These are phyloP conservation scores for Penicillium taxi DNA, from an alignment of 495 filamentous ascomycete species.

Conservation along the genomic window DNA sequence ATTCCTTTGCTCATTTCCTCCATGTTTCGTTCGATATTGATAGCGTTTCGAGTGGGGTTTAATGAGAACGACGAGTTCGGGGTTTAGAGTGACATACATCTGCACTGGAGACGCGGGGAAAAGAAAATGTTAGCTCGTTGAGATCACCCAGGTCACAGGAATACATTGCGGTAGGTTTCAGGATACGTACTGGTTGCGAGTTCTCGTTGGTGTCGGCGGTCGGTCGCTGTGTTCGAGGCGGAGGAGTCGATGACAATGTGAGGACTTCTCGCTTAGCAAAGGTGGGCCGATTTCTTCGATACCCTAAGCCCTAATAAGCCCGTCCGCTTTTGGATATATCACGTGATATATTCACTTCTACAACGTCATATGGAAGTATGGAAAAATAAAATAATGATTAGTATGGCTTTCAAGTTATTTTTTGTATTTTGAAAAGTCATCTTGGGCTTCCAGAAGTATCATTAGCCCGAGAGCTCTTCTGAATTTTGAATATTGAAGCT, in stretches of 20 bases:
- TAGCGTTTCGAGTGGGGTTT: conserved; percentile 8
- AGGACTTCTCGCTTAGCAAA: conserved; percentile 43
- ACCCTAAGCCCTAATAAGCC: conserved; percentile 34
- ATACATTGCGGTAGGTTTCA: conserved; percentile 8
- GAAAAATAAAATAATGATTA: too few relatives aligned
- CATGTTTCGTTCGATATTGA: conserved; percentile 5
- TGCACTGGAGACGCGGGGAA: conserved; percentile 56
- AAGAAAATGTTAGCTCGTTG: conserved; percentile 31
- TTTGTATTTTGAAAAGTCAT: too few relatives aligned
- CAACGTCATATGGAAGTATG: too few relatives aligned
- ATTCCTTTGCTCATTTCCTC: conserved; percentile 7
- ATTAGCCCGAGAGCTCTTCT: too few relatives aligned
- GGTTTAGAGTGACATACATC: conserved; percentile 52
- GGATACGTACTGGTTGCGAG: conserved; percentile 53
- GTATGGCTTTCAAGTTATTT: too few relatives aligned
- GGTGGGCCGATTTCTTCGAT: conserved; percentile 23
- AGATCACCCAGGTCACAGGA: conserved; percentile 11
- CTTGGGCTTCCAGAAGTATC: too few relatives aligned
- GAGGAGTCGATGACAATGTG: conserved; percentile 40
- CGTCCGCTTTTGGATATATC: conserved; percentile 10
- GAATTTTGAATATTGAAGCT: too few relatives aligned
- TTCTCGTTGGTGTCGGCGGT: conserved; percentile 44
- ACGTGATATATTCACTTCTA: conserved; percentile 13
- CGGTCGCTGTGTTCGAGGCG: conserved; percentile 40
- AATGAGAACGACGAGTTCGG: conserved; percentile 11